These are phyloP conservation scores for Saccharomycopsis capsularis DNA, from an alignment of 805 yeast genomes.

Conservation along the genomic window DNA sequence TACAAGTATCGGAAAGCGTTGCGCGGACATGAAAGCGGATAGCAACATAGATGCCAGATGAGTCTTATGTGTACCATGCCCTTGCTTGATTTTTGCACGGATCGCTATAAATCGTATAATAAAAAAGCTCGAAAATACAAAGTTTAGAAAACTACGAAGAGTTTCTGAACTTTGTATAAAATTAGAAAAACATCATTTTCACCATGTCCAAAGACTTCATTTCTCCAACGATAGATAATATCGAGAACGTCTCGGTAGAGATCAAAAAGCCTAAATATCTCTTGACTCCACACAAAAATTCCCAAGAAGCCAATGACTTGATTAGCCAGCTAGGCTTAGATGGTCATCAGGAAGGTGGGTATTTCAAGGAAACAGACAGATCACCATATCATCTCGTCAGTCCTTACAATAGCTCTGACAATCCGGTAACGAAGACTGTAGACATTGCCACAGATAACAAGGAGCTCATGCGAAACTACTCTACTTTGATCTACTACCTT, in stretches of 20 bases:
- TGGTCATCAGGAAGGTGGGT: slow-evolving; percentile 52
- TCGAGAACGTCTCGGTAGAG: neutral
- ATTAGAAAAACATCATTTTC: no score
- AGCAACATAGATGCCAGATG: no score
- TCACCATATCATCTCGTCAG: slow-evolving; percentile 38
- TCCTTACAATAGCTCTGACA: slow-evolving; percentile 28
- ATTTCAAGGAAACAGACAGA: slow-evolving; percentile 49
- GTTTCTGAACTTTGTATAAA: no score
- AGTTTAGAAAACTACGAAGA: no score
- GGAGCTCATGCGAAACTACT: slow-evolving; percentile 32
- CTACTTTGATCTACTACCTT: slow-evolving; percentile 48
- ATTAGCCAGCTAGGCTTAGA: slow-evolving; percentile 32
- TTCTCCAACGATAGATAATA: slow-evolving; percentile 6
- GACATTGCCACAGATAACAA: slow-evolving; percentile 6
- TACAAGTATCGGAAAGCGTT: no score
- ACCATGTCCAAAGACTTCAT: no score
- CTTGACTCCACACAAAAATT: neutral
- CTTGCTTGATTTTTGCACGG: no score
- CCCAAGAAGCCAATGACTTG: slow-evolving; percentile 23
- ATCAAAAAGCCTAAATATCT: slow-evolving; percentile 3
- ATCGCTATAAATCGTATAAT: no score
- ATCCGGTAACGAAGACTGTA: neutral
- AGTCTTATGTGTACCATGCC: no score
- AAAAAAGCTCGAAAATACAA: no score
- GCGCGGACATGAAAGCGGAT: no score